These are phyloP conservation scores for Ananas comosus DNA, from an alignment of 176 grass and related monocot genomes.

Conservation along the genomic window DNA sequence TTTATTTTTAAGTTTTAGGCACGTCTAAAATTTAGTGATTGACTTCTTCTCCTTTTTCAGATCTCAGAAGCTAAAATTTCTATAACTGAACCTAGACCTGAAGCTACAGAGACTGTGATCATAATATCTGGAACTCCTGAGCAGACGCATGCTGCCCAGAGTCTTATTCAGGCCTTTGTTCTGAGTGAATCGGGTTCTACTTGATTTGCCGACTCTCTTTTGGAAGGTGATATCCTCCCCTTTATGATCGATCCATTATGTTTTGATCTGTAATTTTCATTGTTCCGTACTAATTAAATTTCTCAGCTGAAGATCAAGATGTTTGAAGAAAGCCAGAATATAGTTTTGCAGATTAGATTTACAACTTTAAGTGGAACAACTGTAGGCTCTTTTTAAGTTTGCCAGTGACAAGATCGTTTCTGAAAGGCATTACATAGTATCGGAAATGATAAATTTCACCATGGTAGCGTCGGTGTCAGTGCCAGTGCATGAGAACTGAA, in stretches of 20 bases:
- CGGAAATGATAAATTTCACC: no score
- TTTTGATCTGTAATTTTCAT: no score
- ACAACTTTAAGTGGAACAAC: no score
- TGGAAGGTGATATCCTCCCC: conserved; percentile 26
- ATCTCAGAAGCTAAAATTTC: conserved; percentile 94
- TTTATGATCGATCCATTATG: background rate
- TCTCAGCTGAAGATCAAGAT: no score
- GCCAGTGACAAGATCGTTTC: no score
- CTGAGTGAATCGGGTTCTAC: conserved; percentile 54
- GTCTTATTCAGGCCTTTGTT: conserved; percentile 92
- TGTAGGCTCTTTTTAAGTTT: no score
- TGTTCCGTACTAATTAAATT: no score
- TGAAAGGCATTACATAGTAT: no score
- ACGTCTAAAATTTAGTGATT: conserved; percentile 11
- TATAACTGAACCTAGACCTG: conserved; percentile 52
- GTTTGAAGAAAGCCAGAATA: no score
- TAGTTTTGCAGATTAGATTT: no score
- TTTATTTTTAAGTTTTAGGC: conserved; percentile 2
- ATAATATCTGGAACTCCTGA: conserved; percentile 70
- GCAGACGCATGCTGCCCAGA: conserved; percentile 79
- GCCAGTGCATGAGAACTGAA: no score
- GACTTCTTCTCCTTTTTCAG: conserved; percentile 33
- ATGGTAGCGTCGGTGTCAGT: no score
- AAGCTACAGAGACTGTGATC: conserved; percentile 56
- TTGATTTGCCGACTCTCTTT: conserved; percentile 18